A percentile compares a stretch with the other conserved stretches of the same genome.
phyloP scores from a whole-genome alignment of 129 eudicot species.

The Flaveria brownii region DNA sequence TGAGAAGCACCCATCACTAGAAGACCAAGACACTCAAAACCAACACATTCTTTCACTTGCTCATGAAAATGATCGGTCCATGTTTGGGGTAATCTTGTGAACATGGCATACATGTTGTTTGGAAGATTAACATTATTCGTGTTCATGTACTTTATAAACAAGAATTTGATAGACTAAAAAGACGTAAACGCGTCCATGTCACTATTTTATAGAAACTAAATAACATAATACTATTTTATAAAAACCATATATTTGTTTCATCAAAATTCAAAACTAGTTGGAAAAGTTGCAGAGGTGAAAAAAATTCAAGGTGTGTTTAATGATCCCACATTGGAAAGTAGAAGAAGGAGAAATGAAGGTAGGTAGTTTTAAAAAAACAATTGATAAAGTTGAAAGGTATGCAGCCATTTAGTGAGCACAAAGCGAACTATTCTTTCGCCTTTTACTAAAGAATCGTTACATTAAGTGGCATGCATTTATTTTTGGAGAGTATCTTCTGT shows the following conservation, averaged over 20 bases:
- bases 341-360: neutral
- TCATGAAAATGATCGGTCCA: neutral
- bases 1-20: neutral
- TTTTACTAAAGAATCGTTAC: constrained; percentile 69
- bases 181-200: neutral
- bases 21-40: neutral
- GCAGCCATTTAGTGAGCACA: constrained; percentile 59
- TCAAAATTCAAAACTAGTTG: too few species aligned
- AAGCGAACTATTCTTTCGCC: constrained; percentile 84
- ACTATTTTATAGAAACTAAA: too few species aligned
- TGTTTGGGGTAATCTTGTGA: neutral
- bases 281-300: neutral
- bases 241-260: too few species aligned
- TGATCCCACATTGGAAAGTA: constrained; percentile 12
- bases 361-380: neutral
- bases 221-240: too few species aligned
- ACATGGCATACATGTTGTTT: neutral
- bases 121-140: neutral
- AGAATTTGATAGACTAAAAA: too few species aligned
- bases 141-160: neutral
- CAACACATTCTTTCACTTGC: neutral
- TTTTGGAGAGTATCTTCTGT: constrained; percentile 31
- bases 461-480: constrained; percentile 43
- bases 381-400: neutral
- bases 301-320: neutral